Evolutionary conservation across 2,329 filamentous ascomycete genomes (phyloP).

Genomic region (Pseudophaeomoniella oleicola): DNA sequence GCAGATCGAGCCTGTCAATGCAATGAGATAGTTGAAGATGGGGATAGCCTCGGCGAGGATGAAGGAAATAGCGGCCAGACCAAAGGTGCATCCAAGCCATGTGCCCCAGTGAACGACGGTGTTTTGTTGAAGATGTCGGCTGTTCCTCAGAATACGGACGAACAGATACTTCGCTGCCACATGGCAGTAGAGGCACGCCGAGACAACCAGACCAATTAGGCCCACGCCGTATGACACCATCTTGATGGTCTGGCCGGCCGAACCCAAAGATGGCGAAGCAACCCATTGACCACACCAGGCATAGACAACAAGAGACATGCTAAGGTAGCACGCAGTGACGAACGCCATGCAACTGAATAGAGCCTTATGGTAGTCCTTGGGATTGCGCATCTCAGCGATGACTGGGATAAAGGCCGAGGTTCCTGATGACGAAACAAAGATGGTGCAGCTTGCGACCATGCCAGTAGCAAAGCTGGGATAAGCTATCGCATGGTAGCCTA

Average conservation of each 20-base stretch:
- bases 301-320: conserved; percentile 47
- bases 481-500: conserved; percentile 43
- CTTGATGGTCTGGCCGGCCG: conserved; percentile 44
- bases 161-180: conserved; percentile 40
- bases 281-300: conserved; percentile 49
- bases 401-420: conserved; percentile 49
- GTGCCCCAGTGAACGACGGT: conserved; percentile 35
- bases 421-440: conserved; percentile 45
- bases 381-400: conserved; percentile 49
- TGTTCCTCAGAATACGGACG: conserved; percentile 38
- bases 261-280: conserved; percentile 46
- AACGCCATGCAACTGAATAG: conserved; percentile 44
- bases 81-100: conserved; percentile 33
- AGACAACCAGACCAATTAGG: conserved; percentile 39
- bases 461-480: conserved; percentile 43
- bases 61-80: conserved; percentile 30
- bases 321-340: conserved; percentile 42
- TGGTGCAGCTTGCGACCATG: conserved; percentile 42
- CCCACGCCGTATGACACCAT: conserved; percentile 48
- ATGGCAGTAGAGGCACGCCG: conserved; percentile 29
- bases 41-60: conserved; percentile 39
- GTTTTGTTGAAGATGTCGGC: conserved; percentile 36
- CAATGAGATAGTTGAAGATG: conserved; percentile 38
- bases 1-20: conserved; percentile 33
- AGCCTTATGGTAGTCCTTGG: conserved; percentile 45